Base-by-base conservation (phyloP, 148 eudicot genomes). In the Fagopyrum esculentum region DNA sequence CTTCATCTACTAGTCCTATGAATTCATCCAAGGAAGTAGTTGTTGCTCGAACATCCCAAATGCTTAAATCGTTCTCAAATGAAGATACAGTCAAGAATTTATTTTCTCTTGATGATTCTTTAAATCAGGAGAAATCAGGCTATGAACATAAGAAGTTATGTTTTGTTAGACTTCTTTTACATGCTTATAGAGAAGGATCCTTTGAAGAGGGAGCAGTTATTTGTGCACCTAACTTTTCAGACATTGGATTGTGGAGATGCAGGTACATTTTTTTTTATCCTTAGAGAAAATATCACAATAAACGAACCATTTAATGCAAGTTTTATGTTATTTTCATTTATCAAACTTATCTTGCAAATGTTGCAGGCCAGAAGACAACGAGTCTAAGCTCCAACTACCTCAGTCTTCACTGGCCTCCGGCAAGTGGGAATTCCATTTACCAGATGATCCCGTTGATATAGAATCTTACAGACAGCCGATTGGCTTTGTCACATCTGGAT, bases 401-500 rank as follows among this genome's bases (percentile, higher is more conserved):
- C 79, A 87, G 77, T 80, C 90, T 71, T 84, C 72, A 15, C 63
- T 85, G 74, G 70, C 77, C 73, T 86, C 96, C 40, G 92, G 91
- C 66, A 69, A 81, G 61, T 95, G 97, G 98, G 92, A 87, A 44
- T 78, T 89, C 76, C 90, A 85, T 74, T 44, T 86, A 78, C 98
- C 96, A 2, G 84, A 82, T 51, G 89, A 89, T 70, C 77, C 89
- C 68, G 77, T 75, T 72, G 84, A 84, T 40, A 81, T 22, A 75
- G 90, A 83, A 56, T 86, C 83, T 71, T 84, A 78, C 81, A 87
- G 98, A 77, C 81, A 81, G 80, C 97, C 97, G 1, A 83, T 92
- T 77, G 97, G 98, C 74, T 95, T 90, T 79, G 86, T 95, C 64
- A 89, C 98, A 44, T 84, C 89, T 40, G 98, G 97, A 79, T 92